phyloP scores from a whole-genome alignment of 2,329 filamentous ascomycete genomes.

The Ceratocystis papillata region DNA sequence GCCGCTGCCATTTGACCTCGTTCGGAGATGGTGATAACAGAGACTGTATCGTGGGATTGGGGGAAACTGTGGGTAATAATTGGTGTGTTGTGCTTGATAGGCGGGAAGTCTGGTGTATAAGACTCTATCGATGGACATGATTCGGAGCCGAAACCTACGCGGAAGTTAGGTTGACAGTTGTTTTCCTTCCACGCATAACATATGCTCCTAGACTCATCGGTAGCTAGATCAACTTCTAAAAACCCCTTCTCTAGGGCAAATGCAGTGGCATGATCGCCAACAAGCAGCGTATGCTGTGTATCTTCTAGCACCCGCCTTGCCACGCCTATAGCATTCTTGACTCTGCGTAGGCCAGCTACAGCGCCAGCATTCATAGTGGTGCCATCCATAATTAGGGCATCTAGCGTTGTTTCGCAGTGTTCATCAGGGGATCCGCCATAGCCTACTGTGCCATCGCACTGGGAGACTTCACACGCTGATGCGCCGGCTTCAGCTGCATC shows the following conservation, averaged over 20 bases:
- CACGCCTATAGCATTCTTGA: conserved; percentile 40
- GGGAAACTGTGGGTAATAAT: conserved; percentile 42
- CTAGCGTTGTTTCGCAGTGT: conserved; percentile 46
- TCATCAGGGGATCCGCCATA: conserved; percentile 47
- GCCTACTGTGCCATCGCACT: conserved; percentile 46
- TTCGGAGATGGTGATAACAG: conserved; percentile 39
- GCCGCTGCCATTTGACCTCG: conserved; percentile 42
- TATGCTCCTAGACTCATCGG: conserved; percentile 32
- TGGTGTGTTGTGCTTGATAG: conserved; percentile 37
- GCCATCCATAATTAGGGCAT: conserved; percentile 50
- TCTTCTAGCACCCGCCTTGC: conserved; percentile 42
- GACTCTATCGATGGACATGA: conserved; percentile 38
- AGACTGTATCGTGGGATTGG: conserved; percentile 43
- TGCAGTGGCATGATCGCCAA: conserved; percentile 43
- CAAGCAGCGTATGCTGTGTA: conserved; percentile 43
- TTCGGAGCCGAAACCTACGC: conserved; percentile 38
- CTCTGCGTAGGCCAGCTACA: conserved; percentile 41
- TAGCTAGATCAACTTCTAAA: conserved; percentile 36
- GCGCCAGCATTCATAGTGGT: conserved; percentile 43
- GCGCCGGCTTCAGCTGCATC: conserved; percentile 45
- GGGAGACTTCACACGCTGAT: conserved; percentile 40
- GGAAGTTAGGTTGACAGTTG: conserved; percentile 43
- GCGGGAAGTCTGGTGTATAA: conserved; percentile 33
- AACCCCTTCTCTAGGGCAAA: conserved; percentile 46
- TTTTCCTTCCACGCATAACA: conserved; percentile 37